Evolutionary conservation across 345 rosid genomes (phyloP).

Genomic region (Corymbia maculata): DNA sequence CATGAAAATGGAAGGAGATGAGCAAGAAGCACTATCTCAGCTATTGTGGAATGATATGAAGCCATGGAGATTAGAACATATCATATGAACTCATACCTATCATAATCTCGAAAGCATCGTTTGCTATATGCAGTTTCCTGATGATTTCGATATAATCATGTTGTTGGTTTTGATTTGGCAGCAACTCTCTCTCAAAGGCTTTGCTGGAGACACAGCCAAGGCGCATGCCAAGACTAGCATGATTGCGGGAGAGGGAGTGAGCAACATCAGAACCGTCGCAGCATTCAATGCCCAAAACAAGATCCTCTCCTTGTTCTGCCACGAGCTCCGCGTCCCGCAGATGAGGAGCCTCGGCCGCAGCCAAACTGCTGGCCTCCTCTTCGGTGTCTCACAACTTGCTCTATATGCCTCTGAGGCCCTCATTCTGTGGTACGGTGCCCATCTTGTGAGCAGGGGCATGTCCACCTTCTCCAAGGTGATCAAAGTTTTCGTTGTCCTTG

Average conservation of each 20-base stretch:
- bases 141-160: neutral
- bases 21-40: neutral
- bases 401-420: slow-evolving; percentile 95
- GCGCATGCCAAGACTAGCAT: slow-evolving; percentile 99
- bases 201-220: slow-evolving; percentile 99
- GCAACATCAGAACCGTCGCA: slow-evolving; percentile 96
- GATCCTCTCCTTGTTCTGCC: slow-evolving; percentile 72
- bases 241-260: slow-evolving; percentile 99
- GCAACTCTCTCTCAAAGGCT: slow-evolving; percentile 99
- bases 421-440: slow-evolving; percentile 94
- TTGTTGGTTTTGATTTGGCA: slow-evolving; percentile 15
- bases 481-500: slow-evolving; percentile 93
- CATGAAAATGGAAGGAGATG: neutral
- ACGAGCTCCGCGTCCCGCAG: slow-evolving; percentile 80
- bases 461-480: slow-evolving; percentile 98
- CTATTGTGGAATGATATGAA: neutral
- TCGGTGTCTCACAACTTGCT: slow-evolving; percentile 95
- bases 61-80: neutral
- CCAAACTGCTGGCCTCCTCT: slow-evolving; percentile 83
- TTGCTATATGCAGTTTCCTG: neutral
- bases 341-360: slow-evolving; percentile 63
- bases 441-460: slow-evolving; percentile 71
- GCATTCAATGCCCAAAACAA: slow-evolving; percentile 95
- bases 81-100: neutral
- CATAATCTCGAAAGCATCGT: neutral